Conservation (phyloP, 2,329 filamentous ascomycete species). For the Stagonosporopsis chrysanthemi region DNA sequence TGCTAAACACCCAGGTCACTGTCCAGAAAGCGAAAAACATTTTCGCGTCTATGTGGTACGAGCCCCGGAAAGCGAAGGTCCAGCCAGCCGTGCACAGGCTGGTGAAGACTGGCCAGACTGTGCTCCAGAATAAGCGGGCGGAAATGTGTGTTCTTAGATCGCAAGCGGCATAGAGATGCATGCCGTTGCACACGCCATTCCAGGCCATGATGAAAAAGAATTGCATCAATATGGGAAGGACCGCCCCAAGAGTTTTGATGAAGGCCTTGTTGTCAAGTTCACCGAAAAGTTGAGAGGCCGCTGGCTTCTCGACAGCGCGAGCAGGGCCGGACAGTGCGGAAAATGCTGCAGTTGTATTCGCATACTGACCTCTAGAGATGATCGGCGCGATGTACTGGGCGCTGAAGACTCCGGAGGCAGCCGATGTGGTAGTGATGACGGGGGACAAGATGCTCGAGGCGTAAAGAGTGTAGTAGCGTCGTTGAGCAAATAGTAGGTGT, state of each 20-base stretch:
- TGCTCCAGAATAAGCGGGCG: slow-evolving; percentile 21
- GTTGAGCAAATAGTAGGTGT: slow-evolving; percentile 20
- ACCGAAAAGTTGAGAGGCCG: slow-evolving; percentile 7
- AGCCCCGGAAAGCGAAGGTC: slow-evolving; percentile 21
- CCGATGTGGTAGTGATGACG: slow-evolving; percentile 16
- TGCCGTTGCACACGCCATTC: slow-evolving; percentile 50
- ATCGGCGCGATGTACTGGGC: slow-evolving; percentile 12
- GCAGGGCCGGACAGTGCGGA: slow-evolving; percentile 14
- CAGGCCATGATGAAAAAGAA: slow-evolving; percentile 57
- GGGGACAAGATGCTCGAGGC: slow-evolving; percentile 14
- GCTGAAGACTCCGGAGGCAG: slow-evolving; percentile 18
- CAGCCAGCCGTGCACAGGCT: slow-evolving; percentile 21
- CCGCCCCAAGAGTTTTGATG: slow-evolving; percentile 53
- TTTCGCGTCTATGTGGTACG: slow-evolving; percentile 17
- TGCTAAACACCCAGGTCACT: slow-evolving; percentile 19
- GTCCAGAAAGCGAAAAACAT: slow-evolving; percentile 26
- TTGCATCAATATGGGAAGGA: slow-evolving; percentile 56
- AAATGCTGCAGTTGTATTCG: slow-evolving; percentile 13
- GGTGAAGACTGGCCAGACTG: slow-evolving; percentile 17
- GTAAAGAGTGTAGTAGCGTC: slow-evolving; percentile 21
- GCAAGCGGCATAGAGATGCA: slow-evolving; percentile 21
- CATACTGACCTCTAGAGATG: slow-evolving; percentile 7
- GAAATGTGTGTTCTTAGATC: slow-evolving; percentile 21
- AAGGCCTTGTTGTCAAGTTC: slow-evolving; percentile 18
- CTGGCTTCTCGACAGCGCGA: slow-evolving; percentile 10